Percentiles rank a stretch among this genome's conserved stretches.
These are phyloP conservation scores for Lichtheimia ornata DNA, from an alignment of 371 early-diverging fungal species.

Conservation along the genomic window DNA sequence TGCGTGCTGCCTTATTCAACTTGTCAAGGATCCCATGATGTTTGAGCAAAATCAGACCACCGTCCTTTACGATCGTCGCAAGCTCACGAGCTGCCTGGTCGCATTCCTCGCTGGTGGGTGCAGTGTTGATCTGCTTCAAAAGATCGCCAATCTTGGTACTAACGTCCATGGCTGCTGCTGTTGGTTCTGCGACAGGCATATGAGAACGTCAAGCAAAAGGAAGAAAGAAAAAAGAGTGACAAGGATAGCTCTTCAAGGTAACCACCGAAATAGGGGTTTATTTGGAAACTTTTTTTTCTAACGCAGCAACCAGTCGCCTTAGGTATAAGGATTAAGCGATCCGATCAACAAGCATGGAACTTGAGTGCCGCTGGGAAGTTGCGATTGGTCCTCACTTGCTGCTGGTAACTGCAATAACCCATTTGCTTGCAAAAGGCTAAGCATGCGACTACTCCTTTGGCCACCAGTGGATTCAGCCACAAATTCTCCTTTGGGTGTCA, in stretches of 20 bases:
- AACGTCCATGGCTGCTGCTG: constrained; percentile 30
- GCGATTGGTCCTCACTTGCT: constrained; percentile 25
- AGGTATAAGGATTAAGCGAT: constrained; percentile 6
- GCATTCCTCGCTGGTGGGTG: constrained; percentile 59
- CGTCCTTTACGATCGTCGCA: constrained; percentile 46
- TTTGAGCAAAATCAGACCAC: constrained; percentile 60
- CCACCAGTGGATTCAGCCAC: constrained; percentile 67
- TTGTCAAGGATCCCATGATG: constrained; percentile 58
- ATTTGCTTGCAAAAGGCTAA: constrained; percentile 81
- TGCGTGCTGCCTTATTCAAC: constrained; percentile 55
- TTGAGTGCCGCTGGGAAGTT: constrained; percentile 21
- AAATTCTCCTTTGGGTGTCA: constrained; percentile 24
- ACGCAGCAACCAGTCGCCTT: background rate
- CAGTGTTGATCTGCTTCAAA: constrained; percentile 57
- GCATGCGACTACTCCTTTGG: constrained; percentile 82
- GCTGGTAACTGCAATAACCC: constrained; percentile 72
- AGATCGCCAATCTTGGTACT: constrained; percentile 40
- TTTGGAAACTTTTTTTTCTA: background rate
- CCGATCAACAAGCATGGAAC: constrained; percentile 42
- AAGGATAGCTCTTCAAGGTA: too few relatives aligned
- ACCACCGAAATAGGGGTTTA: background rate
- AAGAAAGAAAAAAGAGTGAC: constrained; percentile 1
- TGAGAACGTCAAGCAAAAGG: constrained; percentile 2
- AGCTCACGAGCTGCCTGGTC: constrained; percentile 59
- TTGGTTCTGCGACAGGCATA: constrained; percentile 12